phyloP scores from a whole-genome alignment of 2,329 filamentous ascomycete species.

The Podosphaera aphanis region DNA sequence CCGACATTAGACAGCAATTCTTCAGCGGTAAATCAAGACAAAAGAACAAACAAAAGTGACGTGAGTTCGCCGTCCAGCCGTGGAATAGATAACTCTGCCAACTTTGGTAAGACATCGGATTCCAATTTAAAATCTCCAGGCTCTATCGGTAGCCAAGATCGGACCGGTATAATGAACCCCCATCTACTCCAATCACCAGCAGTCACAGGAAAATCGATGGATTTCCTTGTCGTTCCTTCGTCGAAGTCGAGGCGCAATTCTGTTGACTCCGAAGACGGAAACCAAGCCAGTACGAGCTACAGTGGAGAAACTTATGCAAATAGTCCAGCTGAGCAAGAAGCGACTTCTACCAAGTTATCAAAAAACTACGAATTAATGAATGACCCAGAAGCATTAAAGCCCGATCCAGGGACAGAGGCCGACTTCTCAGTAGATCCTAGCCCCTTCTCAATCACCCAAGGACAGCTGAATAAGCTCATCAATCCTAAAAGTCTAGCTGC shows the following conservation, averaged over 20 bases:
- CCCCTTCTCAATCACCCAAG: slow-evolving; percentile 49
- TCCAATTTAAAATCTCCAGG: slow-evolving; percentile 27
- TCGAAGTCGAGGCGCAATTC: slow-evolving; percentile 40
- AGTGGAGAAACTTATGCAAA: slow-evolving; percentile 20
- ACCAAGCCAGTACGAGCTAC: slow-evolving; percentile 21
- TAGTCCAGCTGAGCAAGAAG: slow-evolving; percentile 20
- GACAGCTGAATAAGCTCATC: slow-evolving; percentile 51
- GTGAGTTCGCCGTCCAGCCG: slow-evolving; percentile 3
- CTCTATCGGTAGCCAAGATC: slow-evolving; percentile 35
- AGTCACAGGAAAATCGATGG: slow-evolving; percentile 20
- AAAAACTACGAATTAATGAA: slow-evolving; percentile 27
- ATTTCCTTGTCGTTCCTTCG: slow-evolving; percentile 39
- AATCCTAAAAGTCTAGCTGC: slow-evolving; percentile 59
- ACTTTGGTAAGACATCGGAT: slow-evolving; percentile 8
- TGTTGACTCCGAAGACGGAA: slow-evolving; percentile 34
- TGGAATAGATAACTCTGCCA: not conserved
- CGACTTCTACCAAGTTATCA: slow-evolving; percentile 17
- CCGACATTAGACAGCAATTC: not conserved
- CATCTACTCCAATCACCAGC: slow-evolving; percentile 43
- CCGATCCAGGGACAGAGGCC: slow-evolving; percentile 47
- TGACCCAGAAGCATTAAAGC: slow-evolving; percentile 21
- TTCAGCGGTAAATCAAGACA: slow-evolving; percentile 7
- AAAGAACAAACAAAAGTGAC: too few relatives aligned
- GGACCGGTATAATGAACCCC: slow-evolving; percentile 38
- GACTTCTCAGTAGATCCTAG: slow-evolving; percentile 46